These are phyloP conservation scores for Aspergillus neoniger DNA, from an alignment of 2,329 filamentous ascomycete species.

Conservation along the genomic window DNA sequence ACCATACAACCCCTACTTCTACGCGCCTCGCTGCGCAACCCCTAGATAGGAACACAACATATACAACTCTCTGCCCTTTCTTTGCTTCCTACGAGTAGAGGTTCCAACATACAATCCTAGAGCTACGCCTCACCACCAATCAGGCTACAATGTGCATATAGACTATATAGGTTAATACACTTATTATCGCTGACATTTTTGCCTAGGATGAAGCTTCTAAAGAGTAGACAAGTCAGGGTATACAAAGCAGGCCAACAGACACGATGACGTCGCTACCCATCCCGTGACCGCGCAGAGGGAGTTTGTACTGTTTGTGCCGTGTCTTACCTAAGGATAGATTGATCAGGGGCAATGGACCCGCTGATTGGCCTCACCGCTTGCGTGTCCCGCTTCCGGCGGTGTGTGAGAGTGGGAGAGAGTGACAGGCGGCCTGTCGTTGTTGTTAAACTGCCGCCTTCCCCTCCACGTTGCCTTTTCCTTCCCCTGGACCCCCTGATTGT, in stretches of 20 bases:
- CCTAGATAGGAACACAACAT: no score
- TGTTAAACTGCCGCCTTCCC: constrained; percentile 18
- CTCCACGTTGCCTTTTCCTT: constrained; percentile 9
- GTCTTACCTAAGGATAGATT: constrained; percentile 1
- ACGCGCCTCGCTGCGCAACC: no score
- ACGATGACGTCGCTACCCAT: constrained; percentile 35
- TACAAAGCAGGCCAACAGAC: constrained; percentile 2
- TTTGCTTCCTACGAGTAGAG: no score
- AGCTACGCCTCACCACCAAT: constrained; percentile 41
- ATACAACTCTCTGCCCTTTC: no score
- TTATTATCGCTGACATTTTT: constrained; percentile 23
- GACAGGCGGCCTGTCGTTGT: constrained; percentile 24
- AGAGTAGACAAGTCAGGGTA: no score
- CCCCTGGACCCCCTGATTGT: constrained; percentile 6
- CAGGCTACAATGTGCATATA: constrained; percentile 22
- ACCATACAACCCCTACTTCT: no score
- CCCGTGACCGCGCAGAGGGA: constrained; percentile 7
- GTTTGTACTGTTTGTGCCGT: constrained; percentile 31
- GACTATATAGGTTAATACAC: constrained; percentile 22
- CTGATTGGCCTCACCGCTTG: constrained; percentile 29
- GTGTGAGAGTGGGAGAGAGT: constrained; percentile 18
- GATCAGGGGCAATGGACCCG: constrained; percentile 19
- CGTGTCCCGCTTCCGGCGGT: constrained; percentile 34
- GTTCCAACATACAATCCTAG: constrained; percentile 55
- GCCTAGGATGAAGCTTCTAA: constrained; percentile 5